Conservation (phyloP, 1,284 basidiomycete species). For the Boletus semigastroideus region DNA sequence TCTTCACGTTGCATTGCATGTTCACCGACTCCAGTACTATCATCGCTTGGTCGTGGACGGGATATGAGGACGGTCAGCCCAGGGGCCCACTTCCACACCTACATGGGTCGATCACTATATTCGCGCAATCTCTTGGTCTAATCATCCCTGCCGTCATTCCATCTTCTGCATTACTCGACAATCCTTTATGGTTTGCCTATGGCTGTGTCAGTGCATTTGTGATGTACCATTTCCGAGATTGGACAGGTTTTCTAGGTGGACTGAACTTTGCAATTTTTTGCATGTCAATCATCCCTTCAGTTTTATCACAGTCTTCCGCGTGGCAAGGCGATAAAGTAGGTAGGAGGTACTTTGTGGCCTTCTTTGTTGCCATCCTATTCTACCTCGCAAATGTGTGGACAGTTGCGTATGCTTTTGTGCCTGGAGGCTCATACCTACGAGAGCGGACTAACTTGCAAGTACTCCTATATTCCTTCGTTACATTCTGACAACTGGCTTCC, state of each 20-base stretch:
- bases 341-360: slow-evolving; percentile 54
- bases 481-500: not conserved
- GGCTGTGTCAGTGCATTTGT: slow-evolving; percentile 54
- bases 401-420: slow-evolving; percentile 94
- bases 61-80: slow-evolving; percentile 62
- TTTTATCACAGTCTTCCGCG: slow-evolving; percentile 43
- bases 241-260: slow-evolving; percentile 76
- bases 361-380: slow-evolving; percentile 65
- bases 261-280: slow-evolving; percentile 68
- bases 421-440: slow-evolving; percentile 75
- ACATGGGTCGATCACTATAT: slow-evolving; percentile 69
- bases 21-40: slow-evolving; percentile 82
- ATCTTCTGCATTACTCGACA: slow-evolving; percentile 33
- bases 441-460: slow-evolving; percentile 78
- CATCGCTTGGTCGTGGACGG: slow-evolving; percentile 90
- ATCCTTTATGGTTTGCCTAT: slow-evolving; percentile 52
- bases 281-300: slow-evolving; percentile 60
- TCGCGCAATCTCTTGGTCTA: slow-evolving; percentile 63
- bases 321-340: slow-evolving; percentile 38
- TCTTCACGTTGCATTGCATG: slow-evolving; percentile 80
- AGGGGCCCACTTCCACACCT: slow-evolving; percentile 76
- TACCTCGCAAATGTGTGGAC: slow-evolving; percentile 78
- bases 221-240: slow-evolving; percentile 65
- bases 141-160: slow-evolving; percentile 42
- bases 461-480: not conserved